These are phyloP conservation scores for Fusarium burgessii DNA, from an alignment of 2,329 filamentous ascomycete species.

Conservation along the genomic window DNA sequence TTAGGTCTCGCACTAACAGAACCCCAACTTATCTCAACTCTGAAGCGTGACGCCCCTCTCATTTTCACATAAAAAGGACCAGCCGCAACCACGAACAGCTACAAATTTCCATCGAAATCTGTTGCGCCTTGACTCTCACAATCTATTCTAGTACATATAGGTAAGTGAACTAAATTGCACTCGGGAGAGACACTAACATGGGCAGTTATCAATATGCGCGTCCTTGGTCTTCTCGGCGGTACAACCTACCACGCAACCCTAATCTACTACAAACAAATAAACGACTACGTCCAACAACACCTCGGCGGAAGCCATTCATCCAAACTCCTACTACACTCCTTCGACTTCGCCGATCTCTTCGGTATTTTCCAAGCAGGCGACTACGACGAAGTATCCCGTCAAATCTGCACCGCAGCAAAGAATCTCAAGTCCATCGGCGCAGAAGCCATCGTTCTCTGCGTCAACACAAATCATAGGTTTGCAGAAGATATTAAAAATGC, in stretches of 20 bases:
- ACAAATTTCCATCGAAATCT: no score
- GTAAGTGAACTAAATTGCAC: no score
- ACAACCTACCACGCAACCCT: constrained; percentile 12
- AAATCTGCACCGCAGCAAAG: constrained; percentile 2
- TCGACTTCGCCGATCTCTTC: background rate
- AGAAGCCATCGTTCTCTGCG: constrained; percentile 20
- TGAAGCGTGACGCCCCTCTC: no score
- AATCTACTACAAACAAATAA: constrained; percentile 12
- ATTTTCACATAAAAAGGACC: background rate
- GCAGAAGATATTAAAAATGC: background rate
- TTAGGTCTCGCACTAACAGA: background rate
- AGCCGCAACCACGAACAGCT: background rate
- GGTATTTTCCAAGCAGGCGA: background rate
- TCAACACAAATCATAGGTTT: constrained; percentile 16
- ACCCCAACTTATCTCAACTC: background rate
- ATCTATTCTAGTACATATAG: no score
- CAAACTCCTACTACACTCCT: constrained; percentile 11
- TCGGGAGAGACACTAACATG: no score
- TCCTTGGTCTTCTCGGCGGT: constrained; percentile 5
- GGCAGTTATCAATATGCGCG: constrained; percentile 3
- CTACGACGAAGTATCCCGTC: constrained; percentile 7
- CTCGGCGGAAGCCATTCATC: constrained; percentile 8
- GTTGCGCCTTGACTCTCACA: no score
- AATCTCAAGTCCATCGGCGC: constrained; percentile 15
- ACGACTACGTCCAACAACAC: constrained; percentile 1